Percentiles rank a stretch among this genome's conserved stretches.
These are phyloP conservation scores for Nannochloropsis salina DNA, from an alignment of 108 stramenopile species.

Conservation along the genomic window DNA sequence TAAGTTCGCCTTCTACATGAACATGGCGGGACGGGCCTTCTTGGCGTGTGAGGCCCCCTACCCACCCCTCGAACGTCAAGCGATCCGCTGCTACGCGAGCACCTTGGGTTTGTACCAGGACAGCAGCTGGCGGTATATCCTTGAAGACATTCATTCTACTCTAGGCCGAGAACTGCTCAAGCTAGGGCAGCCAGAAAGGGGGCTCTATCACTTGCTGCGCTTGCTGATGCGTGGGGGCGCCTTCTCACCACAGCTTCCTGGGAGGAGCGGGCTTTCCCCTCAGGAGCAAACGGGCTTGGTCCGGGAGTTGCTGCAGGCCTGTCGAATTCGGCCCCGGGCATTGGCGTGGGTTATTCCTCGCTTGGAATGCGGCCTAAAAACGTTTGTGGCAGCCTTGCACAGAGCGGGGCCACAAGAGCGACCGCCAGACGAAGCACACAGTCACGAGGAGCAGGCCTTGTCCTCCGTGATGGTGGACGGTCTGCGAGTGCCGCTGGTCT, in stretches of 20 bases:
- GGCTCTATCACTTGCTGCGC: neutral
- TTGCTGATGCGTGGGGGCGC: neutral
- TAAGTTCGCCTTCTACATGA: constrained; percentile 20
- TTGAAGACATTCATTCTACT: constrained; percentile 22
- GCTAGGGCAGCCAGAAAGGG: neutral
- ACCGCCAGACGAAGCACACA: too few relatives aligned
- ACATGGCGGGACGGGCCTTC: neutral
- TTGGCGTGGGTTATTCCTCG: neutral
- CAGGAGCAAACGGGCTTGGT: neutral
- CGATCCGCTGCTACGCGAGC: constrained; percentile 23
- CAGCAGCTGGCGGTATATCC: constrained; percentile 27
- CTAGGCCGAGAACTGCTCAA: neutral
- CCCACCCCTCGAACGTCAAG: neutral
- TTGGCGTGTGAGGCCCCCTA: neutral
- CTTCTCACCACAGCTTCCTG: too few relatives aligned
- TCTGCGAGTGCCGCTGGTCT: neutral
- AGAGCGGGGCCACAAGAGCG: neutral
- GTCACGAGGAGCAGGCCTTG: neutral
- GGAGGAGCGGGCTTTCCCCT: neutral
- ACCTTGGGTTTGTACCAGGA: constrained; percentile 27
- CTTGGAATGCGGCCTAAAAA: neutral
- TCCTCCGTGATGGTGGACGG: neutral
- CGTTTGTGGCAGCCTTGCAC: neutral
- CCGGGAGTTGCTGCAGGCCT: neutral
- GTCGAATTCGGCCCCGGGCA: neutral